phyloP scores from a whole-genome alignment of 768 basidiomycete species.

The Mycena rosella region DNA sequence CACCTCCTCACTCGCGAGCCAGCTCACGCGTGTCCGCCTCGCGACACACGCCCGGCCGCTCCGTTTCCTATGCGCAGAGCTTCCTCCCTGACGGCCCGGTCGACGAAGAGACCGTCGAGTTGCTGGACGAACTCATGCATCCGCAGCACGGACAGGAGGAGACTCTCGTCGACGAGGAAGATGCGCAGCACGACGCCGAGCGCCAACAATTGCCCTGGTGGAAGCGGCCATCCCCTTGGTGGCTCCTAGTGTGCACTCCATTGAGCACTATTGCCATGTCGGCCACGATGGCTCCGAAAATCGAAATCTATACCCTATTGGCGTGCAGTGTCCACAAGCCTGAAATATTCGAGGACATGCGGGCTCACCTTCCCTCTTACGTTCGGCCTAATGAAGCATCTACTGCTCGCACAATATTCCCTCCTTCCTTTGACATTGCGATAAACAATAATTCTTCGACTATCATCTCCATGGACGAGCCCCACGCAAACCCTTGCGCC shows the following conservation, averaged over 20 bases:
- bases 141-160: conserved; percentile 54
- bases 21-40: conserved; percentile 33
- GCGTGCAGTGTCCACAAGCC: conserved; percentile 78
- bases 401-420: conserved; percentile 34
- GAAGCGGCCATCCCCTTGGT: conserved; percentile 78
- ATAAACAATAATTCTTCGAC: neutral
- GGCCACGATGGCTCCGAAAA: conserved; percentile 74
- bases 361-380: neutral
- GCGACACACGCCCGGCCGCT: conserved; percentile 31
- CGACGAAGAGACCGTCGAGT: conserved; percentile 60
- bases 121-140: conserved; percentile 60
- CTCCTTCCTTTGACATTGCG: conserved; percentile 30
- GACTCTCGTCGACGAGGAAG: conserved; percentile 44
- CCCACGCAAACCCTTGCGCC: conserved; percentile 57
- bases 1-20: conserved; percentile 26
- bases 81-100: conserved; percentile 60
- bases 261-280: conserved; percentile 67
- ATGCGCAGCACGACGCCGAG: conserved; percentile 19
- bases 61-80: conserved; percentile 49
- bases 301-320: conserved; percentile 81
- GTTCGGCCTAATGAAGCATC: neutral
- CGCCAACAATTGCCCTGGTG: conserved; percentile 72
- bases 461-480: conserved; percentile 1
- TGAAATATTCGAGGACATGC: conserved; percentile 55
- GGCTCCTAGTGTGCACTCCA: conserved; percentile 69